phyloP scores from a whole-genome alignment of 1,284 basidiomycete genomes.

The Melampsora larici-populina region DNA sequence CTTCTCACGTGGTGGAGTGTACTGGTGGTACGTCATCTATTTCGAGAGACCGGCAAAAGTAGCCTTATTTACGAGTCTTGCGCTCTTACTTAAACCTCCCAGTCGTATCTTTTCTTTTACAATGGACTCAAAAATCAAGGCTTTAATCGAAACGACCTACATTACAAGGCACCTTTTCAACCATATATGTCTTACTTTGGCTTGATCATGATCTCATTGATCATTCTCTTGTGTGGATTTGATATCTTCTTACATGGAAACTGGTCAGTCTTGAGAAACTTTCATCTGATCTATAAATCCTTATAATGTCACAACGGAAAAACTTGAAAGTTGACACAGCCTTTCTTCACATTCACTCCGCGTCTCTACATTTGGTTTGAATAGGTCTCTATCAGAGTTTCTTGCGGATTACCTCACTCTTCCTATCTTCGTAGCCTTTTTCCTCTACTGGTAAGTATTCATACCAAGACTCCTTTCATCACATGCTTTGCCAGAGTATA shows the following conservation, averaged over 20 bases:
- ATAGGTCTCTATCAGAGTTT: conserved; percentile 46
- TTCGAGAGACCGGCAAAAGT: background rate
- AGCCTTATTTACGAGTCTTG: conserved; percentile 9
- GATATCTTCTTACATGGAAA: conserved; percentile 64
- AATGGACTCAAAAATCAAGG: conserved; percentile 63
- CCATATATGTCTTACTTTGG: conserved; percentile 67
- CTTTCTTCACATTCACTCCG: conserved; percentile 27
- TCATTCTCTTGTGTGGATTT: conserved; percentile 64
- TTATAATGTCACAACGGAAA: background rate
- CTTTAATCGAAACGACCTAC: conserved; percentile 60
- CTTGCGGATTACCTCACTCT: conserved; percentile 76
- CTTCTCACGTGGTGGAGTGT: conserved; percentile 44
- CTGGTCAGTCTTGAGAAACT: conserved; percentile 64
- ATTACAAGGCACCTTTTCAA: conserved; percentile 58
- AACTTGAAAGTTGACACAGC: no score
- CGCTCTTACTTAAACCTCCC: conserved; percentile 58
- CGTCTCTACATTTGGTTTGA: background rate
- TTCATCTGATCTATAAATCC: conserved; percentile 43
- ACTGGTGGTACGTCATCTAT: conserved; percentile 46
- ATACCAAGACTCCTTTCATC: conserved; percentile 50
- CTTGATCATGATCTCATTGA: conserved; percentile 60
- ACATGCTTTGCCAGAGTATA: conserved; percentile 59
- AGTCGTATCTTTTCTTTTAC: conserved; percentile 68
- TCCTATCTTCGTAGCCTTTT: conserved; percentile 71
- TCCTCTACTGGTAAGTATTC: conserved; percentile 60